These are phyloP conservation scores for Martiniozyma asiatica DNA, from an alignment of 1,139 yeast species.

Conservation along the genomic window DNA sequence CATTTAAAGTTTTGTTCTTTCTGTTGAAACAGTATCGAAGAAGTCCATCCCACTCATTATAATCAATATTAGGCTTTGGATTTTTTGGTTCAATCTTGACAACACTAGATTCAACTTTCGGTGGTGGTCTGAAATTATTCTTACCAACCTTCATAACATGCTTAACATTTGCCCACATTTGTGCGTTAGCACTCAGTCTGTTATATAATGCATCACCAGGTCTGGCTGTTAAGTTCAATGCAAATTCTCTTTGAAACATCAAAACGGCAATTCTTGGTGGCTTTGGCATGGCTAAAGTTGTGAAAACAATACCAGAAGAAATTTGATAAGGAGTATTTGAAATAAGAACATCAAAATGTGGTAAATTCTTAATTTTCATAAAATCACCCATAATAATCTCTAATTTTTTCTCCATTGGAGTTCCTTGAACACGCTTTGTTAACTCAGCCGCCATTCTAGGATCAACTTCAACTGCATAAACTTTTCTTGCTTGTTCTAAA, in stretches of 20 bases:
- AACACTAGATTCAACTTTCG: constrained; percentile 94
- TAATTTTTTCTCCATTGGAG: constrained; percentile 80
- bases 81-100: constrained; percentile 83
- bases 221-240: constrained; percentile 79
- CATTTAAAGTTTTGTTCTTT: constrained; percentile 84
- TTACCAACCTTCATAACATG: constrained; percentile 98
- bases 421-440: constrained; percentile 95
- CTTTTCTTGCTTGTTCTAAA: constrained; percentile 81
- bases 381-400: constrained; percentile 92
- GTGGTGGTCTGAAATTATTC: constrained; percentile 96
- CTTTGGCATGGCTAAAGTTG: constrained; percentile 74
- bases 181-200: constrained; percentile 89
- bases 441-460: constrained; percentile 99
- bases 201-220: constrained; percentile 93
- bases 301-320: constrained; percentile 92
- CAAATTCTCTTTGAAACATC: constrained; percentile 97
- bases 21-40: constrained; percentile 83
- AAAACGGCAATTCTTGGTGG: constrained; percentile 94
- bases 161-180: constrained; percentile 98
- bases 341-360: constrained; percentile 90
- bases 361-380: constrained; percentile 83
- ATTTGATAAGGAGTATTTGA: constrained; percentile 97
- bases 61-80: constrained; percentile 88
- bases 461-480: constrained; percentile 95
- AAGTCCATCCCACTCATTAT: constrained; percentile 94